Conservation (phyloP, 1,284 basidiomycete genomes). For the Ustilago curta region DNA sequence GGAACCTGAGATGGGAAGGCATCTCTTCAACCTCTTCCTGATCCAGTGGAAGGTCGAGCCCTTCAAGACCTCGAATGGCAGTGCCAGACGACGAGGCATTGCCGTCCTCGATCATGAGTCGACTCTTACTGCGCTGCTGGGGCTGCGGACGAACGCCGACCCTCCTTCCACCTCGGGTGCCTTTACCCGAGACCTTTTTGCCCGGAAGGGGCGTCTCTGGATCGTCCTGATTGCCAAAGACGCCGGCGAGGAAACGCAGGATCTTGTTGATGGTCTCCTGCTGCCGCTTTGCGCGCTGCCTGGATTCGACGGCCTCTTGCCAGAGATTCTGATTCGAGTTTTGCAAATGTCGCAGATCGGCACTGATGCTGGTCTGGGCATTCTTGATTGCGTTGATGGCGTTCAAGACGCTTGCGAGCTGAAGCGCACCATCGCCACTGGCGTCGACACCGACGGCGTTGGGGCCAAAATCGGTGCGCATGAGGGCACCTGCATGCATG, state of each 20-base stretch:
- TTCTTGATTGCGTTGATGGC: constrained; percentile 89
- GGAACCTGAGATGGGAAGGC: constrained; percentile 47
- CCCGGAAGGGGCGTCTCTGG: constrained; percentile 22
- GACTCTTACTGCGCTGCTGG: constrained; percentile 42
- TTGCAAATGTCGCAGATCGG: constrained; percentile 88
- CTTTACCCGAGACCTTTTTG: constrained; percentile 45
- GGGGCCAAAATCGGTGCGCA: constrained; percentile 48
- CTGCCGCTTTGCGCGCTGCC: constrained; percentile 86
- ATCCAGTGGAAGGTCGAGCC: constrained; percentile 35
- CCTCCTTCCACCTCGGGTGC: constrained; percentile 60
- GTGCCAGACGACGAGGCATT: constrained; percentile 10
- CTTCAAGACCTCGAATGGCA: constrained; percentile 20
- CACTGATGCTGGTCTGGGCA: constrained; percentile 88
- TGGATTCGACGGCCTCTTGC: constrained; percentile 86
- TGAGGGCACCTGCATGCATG: constrained; percentile 50
- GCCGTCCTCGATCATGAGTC: constrained; percentile 52
- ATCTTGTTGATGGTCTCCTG: constrained; percentile 98
- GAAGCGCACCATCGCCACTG: constrained; percentile 41
- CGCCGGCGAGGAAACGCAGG: constrained; percentile 89
- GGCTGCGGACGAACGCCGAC: constrained; percentile 45
- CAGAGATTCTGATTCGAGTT: constrained; percentile 88
- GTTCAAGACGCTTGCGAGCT: constrained; percentile 74
- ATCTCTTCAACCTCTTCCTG: constrained; percentile 55
- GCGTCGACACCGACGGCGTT: constrained; percentile 13
- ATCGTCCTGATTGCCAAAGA: constrained; percentile 79